Percentiles rank a stretch among this genome's conserved stretches.
Evolutionary conservation across 2,329 filamentous ascomycete species (phyloP).

Genomic region (Passalora sequoiae): DNA sequence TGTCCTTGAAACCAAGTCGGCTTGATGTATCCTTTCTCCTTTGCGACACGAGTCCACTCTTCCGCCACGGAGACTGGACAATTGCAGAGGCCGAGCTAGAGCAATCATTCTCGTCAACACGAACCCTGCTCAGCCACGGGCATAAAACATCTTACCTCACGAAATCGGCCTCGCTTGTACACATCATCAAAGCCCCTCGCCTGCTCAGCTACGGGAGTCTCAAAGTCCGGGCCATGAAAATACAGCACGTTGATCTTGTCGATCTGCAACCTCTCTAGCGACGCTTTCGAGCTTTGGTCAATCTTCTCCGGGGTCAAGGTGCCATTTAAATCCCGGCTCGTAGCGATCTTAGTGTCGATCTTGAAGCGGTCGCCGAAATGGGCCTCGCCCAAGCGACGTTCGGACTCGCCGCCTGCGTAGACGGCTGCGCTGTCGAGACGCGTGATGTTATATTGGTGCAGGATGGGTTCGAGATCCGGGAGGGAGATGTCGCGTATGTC

Average conservation of each 20-base stretch:
- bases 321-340: neutral
- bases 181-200: slow-evolving; percentile 44
- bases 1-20: slow-evolving; percentile 12
- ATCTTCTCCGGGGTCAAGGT: no score
- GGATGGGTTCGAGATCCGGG: slow-evolving; percentile 1
- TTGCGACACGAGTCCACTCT: slow-evolving; percentile 5
- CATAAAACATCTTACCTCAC: slow-evolving; percentile 26
- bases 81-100: slow-evolving; percentile 40
- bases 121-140: neutral
- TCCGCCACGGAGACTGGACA: slow-evolving; percentile 36
- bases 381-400: no score
- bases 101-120: neutral
- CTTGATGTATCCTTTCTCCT: slow-evolving; percentile 8
- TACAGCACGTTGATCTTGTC: slow-evolving; percentile 36
- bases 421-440: no score
- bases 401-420: no score
- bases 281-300: no score
- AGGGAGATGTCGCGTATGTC: slow-evolving; percentile 4
- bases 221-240: slow-evolving; percentile 44
- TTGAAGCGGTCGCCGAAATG: no score
- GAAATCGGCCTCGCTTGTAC: slow-evolving; percentile 43
- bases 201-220: slow-evolving; percentile 43
- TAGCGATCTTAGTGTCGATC: no score
- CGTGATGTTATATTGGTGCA: no score
- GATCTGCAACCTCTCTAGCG: no score